A percentile compares a stretch with the other conserved stretches of the same genome.
Evolutionary conservation across 441 rosid genomes (phyloP).

Genomic region (Dalechampia spathulata): DNA sequence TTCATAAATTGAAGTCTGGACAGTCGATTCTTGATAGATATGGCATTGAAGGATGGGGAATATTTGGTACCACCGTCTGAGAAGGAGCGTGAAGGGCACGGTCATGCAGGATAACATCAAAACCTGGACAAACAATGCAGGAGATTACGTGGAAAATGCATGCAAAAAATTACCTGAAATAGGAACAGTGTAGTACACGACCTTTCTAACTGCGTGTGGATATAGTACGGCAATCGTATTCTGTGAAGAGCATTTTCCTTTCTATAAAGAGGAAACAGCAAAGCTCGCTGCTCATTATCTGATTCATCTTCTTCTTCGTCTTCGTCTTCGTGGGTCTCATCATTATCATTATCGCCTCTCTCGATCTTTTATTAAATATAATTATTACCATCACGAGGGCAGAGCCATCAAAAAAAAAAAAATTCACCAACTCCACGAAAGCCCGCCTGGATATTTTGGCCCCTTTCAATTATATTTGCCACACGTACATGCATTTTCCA

Average conservation of each 20-base stretch:
- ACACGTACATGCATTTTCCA: too few relatives aligned
- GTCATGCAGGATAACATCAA: conserved; percentile 1
- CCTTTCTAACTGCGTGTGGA: conserved; percentile 9
- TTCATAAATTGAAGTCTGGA: neutral
- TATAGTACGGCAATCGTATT: neutral
- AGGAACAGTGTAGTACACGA: conserved; percentile 17
- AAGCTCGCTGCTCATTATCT: neutral
- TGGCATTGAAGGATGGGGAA: neutral
- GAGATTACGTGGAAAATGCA: conserved; percentile 16
- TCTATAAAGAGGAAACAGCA: neutral
- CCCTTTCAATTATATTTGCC: too few relatives aligned
- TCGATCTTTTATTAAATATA: too few relatives aligned
- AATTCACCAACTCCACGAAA: too few relatives aligned
- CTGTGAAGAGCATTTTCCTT: neutral
- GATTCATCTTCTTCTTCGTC: neutral
- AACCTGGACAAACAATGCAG: neutral
- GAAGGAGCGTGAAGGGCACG: neutral
- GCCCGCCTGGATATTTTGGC: too few relatives aligned
- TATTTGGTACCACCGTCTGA: neutral
- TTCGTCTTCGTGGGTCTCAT: neutral
- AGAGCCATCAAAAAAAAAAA: too few relatives aligned
- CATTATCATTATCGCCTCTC: neutral
- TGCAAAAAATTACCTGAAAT: conserved; percentile 10
- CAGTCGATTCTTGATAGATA: neutral
- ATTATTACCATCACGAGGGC: neutral